Conservation (phyloP, 208 protist genomes). For the Leishmania gerbilli region DNA sequence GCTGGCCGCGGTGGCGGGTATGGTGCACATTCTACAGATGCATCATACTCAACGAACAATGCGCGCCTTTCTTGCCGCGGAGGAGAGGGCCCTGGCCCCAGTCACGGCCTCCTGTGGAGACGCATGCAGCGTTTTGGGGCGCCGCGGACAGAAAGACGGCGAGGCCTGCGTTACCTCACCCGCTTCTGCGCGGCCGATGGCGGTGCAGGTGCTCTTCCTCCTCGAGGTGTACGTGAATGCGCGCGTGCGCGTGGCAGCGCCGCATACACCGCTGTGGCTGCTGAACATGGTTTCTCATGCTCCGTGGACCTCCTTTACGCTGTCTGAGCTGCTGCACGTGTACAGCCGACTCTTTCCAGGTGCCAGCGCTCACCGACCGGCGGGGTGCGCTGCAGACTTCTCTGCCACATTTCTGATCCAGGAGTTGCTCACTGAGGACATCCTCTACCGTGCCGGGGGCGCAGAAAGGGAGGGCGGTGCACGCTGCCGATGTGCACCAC, state of each 20-base stretch:
- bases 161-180: background rate
- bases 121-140: background rate
- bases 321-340: conserved; percentile 14
- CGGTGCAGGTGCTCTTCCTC: conserved; percentile 13
- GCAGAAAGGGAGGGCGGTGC: background rate
- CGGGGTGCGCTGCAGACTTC: background rate
- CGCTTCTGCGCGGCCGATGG: background rate
- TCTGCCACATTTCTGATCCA: background rate
- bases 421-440: background rate
- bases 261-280: conserved; percentile 20
- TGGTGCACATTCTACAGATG: conserved; percentile 14
- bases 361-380: background rate
- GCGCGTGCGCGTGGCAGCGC: conserved; percentile 1
- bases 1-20: conserved; percentile 6
- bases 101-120: background rate
- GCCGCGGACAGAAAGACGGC: background rate
- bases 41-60: conserved; percentile 31
- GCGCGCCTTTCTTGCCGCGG: conserved; percentile 28
- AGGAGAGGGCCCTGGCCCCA: conserved; percentile 8
- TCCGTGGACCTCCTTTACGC: background rate
- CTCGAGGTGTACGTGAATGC: conserved; percentile 26
- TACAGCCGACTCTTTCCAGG: conserved; percentile 13
- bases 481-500: background rate
- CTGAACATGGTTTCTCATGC: background rate
- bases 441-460: background rate